Base-by-base conservation (phyloP, 2,329 filamentous ascomycete species). In the Emydomyces testavorans region DNA sequence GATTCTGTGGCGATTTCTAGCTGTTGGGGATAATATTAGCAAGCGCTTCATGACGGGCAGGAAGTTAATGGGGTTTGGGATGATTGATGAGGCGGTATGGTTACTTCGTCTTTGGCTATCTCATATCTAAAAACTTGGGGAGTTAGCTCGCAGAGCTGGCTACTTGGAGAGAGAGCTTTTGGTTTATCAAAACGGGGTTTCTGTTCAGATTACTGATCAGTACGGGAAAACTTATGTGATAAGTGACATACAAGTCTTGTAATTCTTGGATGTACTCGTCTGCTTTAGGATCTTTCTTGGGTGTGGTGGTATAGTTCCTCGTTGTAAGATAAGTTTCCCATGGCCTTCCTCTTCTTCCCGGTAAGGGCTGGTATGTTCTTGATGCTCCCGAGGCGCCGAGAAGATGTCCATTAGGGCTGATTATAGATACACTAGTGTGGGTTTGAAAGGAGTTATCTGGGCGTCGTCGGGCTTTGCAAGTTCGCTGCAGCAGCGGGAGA, bases 1-100 rank as follows among this genome's bases (percentile, higher is more conserved):
- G 68, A 70, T 47, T 73, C 70, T 0, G 64, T 64, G 2, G 70
- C 70, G 52, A 73, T 72, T 58, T 73, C 70, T 49, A 72, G 70
- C 53, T 54, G 38, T 4, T 29, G 26, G 7, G 16, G 13, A 15
- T 29, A 20, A n/a, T 23, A 37, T 16, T 8, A 16, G 16, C 18
- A 43, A 36, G 16, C 13, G n/a, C n/a, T n/a, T n/a, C n/a, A n/a
- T n/a, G n/a, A n/a, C n/a, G n/a, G n/a, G n/a, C n/a, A n/a, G n/a
- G n/a, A n/a, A n/a, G n/a, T n/a, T n/a, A n/a, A n/a, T n/a, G n/a
- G n/a, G n/a, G n/a, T 23, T 32, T 16, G 26, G n/a, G 8, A 32
- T 18, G 20, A 6, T 4, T 26, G 21, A 13, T 16, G 16, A 3
- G 18, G 16, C 11, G 7, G 15, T 20, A 18, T 15, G 13, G 15